Conservation (phyloP, 441 rosid species). For the Erodium moschatum region DNA sequence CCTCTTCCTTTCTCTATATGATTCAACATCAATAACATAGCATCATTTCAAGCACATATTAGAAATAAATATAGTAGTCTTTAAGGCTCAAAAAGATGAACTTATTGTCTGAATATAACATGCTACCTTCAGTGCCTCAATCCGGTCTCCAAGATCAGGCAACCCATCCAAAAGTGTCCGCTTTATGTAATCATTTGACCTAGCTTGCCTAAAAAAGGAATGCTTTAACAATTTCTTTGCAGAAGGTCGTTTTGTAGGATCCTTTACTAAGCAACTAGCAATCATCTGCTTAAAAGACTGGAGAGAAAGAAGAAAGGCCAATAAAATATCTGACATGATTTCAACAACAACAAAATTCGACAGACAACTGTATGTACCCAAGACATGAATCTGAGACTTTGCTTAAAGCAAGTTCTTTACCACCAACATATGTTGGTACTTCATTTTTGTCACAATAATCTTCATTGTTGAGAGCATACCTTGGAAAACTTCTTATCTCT, state of each 20-base stretch:
- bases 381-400: not conserved
- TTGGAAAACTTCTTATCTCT: slow-evolving; percentile 88
- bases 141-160: slow-evolving; percentile 87
- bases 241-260: slow-evolving; percentile 88
- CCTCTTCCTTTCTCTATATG: slow-evolving; percentile 77
- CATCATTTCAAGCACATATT: slow-evolving; percentile 17
- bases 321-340: not conserved
- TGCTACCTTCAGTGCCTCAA: slow-evolving; percentile 70
- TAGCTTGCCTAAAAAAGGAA: slow-evolving; percentile 89
- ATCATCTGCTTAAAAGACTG: slow-evolving; percentile 79
- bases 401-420: not conserved
- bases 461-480: slow-evolving; percentile 32
- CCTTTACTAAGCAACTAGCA: slow-evolving; percentile 97
- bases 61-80: slow-evolving; percentile 11
- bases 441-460: not conserved
- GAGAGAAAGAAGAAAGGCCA: too few species aligned
- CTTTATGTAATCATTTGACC: slow-evolving; percentile 74
- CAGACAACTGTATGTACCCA: not conserved
- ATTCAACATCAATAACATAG: slow-evolving; percentile 12
- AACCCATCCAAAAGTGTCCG: slow-evolving; percentile 75
- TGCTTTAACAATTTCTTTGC: slow-evolving; percentile 74
- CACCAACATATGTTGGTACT: not conserved
- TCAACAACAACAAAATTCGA: too few species aligned
- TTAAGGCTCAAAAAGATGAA: slow-evolving; percentile 8
- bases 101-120: slow-evolving; percentile 12